Base-by-base conservation (phyloP, 2,329 filamentous ascomycete genomes). In the Paecilomyces sp. region DNA sequence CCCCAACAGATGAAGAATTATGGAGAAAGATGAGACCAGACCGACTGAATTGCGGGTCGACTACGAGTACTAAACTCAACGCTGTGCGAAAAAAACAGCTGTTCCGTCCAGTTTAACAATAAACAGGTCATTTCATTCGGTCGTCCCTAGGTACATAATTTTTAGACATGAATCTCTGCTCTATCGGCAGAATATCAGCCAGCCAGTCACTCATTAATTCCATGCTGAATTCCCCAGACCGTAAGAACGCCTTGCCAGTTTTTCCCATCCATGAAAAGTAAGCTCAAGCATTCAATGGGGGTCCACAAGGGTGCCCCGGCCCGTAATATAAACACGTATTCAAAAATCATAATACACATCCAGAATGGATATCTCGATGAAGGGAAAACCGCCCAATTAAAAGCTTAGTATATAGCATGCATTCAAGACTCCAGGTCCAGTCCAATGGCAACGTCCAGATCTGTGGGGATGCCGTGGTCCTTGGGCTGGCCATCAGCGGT, bases 371-470 rank as follows among this genome's bases (percentile, higher is more conserved):
- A 30, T 53, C 28, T 24, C 22, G 13, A 25, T 12, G 5, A 25
- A 53, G 11, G 8, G 13, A 25, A 53, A 30, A 53, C 25, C 15
- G 24, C 11, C 51, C 24, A 53, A 53, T 30, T 53, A 53, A 53
- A 53, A 53, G 51, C 13, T 15, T 47, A 18, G 8, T 47, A 47
- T 47, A 47, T 7, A 33, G 11, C 31, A 24, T 18, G 22, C 11
- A 53, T 5, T 53, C 11, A 53, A 11, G 51, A 28, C 13, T 53
- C 51, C 51, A 53, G 51, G 51, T 53, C 51, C 51, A 66, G 62
- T 22, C 65, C 64, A 33, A 67, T 61, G 58, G 63, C 62, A 33
- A 63, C 58, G 52, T 67, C 64, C 52, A 67, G 51, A 60, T 67
- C 64, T 8, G 62, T 58, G 30, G 62, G 60, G 58, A 65, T 57